Evolutionary conservation across 345 rosid genomes (phyloP).

Genomic region (Populus simonii): DNA sequence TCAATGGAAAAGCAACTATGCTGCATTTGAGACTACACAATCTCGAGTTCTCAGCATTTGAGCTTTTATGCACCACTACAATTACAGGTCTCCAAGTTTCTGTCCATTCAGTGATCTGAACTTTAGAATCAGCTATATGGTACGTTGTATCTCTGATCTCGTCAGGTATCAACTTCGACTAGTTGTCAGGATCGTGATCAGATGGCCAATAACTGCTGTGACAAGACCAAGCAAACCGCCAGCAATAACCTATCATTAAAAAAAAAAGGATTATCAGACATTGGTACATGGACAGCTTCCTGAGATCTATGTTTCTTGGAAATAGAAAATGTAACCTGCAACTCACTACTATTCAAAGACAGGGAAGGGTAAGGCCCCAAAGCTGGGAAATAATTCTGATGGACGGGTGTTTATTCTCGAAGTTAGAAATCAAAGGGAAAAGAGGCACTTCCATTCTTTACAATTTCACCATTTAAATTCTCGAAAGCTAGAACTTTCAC

Average conservation of each 20-base stretch:
- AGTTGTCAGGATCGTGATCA: conserved; percentile 29
- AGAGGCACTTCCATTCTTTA: background rate
- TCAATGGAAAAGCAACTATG: background rate
- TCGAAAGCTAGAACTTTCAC: background rate
- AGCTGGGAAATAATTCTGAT: background rate
- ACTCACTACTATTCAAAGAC: background rate
- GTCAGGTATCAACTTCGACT: conserved; percentile 26
- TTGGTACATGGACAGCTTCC: background rate
- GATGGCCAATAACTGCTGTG: conserved; percentile 55
- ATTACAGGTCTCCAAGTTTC: background rate
- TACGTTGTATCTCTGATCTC: background rate
- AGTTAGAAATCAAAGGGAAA: background rate
- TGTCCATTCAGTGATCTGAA: background rate
- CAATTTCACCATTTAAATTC: background rate
- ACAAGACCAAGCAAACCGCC: conserved; percentile 69
- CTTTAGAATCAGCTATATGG: background rate
- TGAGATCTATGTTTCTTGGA: background rate
- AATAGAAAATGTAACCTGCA: conserved; percentile 1
- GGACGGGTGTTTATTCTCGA: background rate
- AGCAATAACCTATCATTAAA: conserved; percentile 57
- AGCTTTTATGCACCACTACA: background rate
- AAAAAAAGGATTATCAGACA: background rate
- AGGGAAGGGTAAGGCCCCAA: background rate
- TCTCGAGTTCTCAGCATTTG: background rate
- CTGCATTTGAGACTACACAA: background rate